Conservation (phyloP, 345 rosid genomes). For the Bruguiera parviflora region DNA sequence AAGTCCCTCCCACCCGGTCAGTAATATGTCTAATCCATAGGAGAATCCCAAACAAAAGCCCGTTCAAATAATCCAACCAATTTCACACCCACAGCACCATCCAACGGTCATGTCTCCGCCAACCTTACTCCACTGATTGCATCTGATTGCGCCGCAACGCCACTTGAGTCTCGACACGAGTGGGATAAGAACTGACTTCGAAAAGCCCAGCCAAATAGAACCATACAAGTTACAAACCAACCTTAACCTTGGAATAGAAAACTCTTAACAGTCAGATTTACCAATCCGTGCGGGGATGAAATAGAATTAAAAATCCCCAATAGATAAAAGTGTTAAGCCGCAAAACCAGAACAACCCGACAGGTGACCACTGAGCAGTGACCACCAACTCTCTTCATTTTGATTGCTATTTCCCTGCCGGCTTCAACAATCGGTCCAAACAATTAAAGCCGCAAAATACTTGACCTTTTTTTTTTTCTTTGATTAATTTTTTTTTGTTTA, state of each 20-base stretch:
- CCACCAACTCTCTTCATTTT: conserved; percentile 15
- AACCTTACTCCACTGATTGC: not conserved
- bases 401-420: not conserved
- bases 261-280: conserved; percentile 26
- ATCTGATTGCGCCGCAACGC: not conserved
- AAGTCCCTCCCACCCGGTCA: too few relatives aligned
- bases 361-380: not conserved
- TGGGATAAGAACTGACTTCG: not conserved
- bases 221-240: conserved; percentile 14
- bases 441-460: not conserved
- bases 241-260: conserved; percentile 13
- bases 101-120: too few relatives aligned
- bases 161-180: not conserved
- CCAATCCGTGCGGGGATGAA: conserved; percentile 40
- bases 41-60: too few relatives aligned
- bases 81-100: too few relatives aligned
- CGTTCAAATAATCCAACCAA: too few relatives aligned
- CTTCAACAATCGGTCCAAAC: conserved; percentile 4
- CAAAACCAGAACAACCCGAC: not conserved
- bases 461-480: not conserved
- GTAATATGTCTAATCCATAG: too few relatives aligned
- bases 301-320: not conserved
- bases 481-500: not conserved
- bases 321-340: not conserved
- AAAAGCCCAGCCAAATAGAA: conserved; percentile 27